phyloP scores from a whole-genome alignment of 345 rosid species.

The Melaleuca quinquenervia region DNA sequence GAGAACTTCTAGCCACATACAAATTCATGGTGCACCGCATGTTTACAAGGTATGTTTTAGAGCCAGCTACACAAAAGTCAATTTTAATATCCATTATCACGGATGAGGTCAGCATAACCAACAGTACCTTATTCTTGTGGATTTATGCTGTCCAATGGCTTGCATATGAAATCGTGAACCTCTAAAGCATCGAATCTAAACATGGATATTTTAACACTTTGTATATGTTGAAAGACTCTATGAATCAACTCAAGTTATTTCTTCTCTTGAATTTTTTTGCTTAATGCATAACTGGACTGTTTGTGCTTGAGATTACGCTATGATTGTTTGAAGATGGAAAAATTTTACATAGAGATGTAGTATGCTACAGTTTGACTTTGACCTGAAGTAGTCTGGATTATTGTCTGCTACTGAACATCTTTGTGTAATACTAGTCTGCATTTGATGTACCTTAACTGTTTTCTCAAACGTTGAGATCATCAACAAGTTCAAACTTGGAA shows the following conservation, averaged over 20 bases:
- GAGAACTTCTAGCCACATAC: conserved; percentile 74
- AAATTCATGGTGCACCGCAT: conserved; percentile 85
- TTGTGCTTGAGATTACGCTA: neutral
- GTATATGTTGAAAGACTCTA: neutral
- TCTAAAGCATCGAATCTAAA: neutral
- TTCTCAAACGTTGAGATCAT: neutral
- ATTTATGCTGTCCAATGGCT: neutral
- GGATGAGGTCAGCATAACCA: neutral
- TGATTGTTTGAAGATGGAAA: neutral
- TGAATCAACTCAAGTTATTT: neutral
- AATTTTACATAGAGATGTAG: neutral
- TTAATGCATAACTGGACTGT: neutral
- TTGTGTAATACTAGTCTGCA: neutral
- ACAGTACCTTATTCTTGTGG: neutral
- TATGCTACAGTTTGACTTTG: neutral
- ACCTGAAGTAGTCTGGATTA: neutral
- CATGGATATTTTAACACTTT: neutral
- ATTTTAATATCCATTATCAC: neutral
- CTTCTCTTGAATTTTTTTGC: neutral
- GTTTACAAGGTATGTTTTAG: conserved; percentile 58
- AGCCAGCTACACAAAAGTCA: neutral
- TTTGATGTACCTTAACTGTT: neutral
- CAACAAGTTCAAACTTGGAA: neutral
- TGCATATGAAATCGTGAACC: neutral
- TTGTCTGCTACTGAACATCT: neutral